These are phyloP conservation scores for Alloteropsis angusta DNA, from an alignment of 202 grass and related monocot species.

Conservation along the genomic window DNA sequence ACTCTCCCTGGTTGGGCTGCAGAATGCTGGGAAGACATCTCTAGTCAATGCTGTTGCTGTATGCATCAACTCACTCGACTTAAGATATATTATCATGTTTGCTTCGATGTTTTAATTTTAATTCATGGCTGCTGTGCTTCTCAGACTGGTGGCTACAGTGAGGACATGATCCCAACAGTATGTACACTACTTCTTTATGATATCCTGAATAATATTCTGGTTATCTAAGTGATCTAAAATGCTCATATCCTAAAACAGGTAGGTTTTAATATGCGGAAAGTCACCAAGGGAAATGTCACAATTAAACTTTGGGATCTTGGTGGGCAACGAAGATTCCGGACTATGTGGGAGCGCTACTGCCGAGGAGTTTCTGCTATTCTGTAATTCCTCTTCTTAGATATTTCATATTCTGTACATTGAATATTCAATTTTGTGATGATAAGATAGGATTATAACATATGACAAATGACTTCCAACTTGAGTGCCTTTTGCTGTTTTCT, in stretches of 20 bases:
- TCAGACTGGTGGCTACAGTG: conserved; percentile 93
- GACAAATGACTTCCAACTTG: neutral
- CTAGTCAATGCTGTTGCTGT: conserved; percentile 92
- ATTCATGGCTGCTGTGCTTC: conserved; percentile 26
- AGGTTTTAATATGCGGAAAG: conserved; percentile 99
- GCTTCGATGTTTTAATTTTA: conserved; percentile 34
- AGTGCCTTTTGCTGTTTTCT: neutral
- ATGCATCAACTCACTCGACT: conserved; percentile 23
- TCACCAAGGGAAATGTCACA: conserved; percentile 98
- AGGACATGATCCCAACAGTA: conserved; percentile 99
- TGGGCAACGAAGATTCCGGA: conserved; percentile 89
- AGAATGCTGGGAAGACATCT: conserved; percentile 97
- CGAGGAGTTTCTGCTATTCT: conserved; percentile 96
- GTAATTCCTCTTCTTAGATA: conserved; percentile 42
- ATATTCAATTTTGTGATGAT: neutral
- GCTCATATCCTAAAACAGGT: conserved; percentile 50
- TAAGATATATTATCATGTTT: conserved; percentile 20
- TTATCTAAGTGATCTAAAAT: conserved; percentile 17
- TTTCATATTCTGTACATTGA: neutral
- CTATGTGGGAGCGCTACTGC: conserved; percentile 98
- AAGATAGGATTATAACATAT: neutral
- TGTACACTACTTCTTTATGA: conserved; percentile 2
- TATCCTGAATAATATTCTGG: conserved; percentile 5
- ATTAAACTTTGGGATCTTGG: conserved; percentile 99
- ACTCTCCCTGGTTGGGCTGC: conserved; percentile 83